Evolutionary conservation across 768 basidiomycete species (phyloP).

Genomic region (Pulveroboletus sp.): DNA sequence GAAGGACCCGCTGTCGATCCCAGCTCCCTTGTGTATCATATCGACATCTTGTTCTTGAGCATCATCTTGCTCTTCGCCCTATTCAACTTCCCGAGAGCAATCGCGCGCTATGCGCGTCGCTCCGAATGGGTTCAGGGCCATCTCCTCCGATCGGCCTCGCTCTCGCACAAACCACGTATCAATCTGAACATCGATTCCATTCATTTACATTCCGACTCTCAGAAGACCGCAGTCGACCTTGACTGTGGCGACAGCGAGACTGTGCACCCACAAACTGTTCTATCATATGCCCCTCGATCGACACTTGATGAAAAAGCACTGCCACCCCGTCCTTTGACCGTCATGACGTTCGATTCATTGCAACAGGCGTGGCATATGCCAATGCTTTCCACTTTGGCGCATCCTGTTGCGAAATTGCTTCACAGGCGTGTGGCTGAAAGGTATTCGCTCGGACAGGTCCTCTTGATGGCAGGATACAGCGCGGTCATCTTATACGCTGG

Average conservation of each 20-base stretch:
- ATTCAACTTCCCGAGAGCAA: constrained; percentile 44
- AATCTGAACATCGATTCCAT: constrained; percentile 16
- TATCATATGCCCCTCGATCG: constrained; percentile 1
- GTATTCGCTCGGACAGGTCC: constrained; percentile 49
- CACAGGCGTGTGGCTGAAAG: constrained; percentile 43
- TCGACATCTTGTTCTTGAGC: constrained; percentile 45
- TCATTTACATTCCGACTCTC: constrained; percentile 11
- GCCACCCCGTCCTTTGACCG: constrained; percentile 12
- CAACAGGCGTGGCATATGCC: constrained; percentile 32
- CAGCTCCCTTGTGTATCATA: constrained; percentile 30
- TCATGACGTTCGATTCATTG: not conserved
- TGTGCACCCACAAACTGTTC: constrained; percentile 1
- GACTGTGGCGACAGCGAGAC: constrained; percentile 13
- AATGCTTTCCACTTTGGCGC: constrained; percentile 38
- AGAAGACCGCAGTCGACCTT: constrained; percentile 13
- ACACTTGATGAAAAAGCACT: constrained; percentile 12
- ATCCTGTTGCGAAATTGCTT: constrained; percentile 40
- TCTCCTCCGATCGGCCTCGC: constrained; percentile 33
- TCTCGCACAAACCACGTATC: constrained; percentile 4
- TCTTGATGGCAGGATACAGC: constrained; percentile 46
- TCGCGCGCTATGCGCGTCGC: constrained; percentile 46
- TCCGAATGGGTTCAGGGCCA: constrained; percentile 53
- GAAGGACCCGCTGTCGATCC: not conserved
- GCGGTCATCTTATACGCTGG: constrained; percentile 42
- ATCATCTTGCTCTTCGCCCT: constrained; percentile 39